phyloP scores from a whole-genome alignment of 1,284 basidiomycete genomes.

The Sparassis latifolia region DNA sequence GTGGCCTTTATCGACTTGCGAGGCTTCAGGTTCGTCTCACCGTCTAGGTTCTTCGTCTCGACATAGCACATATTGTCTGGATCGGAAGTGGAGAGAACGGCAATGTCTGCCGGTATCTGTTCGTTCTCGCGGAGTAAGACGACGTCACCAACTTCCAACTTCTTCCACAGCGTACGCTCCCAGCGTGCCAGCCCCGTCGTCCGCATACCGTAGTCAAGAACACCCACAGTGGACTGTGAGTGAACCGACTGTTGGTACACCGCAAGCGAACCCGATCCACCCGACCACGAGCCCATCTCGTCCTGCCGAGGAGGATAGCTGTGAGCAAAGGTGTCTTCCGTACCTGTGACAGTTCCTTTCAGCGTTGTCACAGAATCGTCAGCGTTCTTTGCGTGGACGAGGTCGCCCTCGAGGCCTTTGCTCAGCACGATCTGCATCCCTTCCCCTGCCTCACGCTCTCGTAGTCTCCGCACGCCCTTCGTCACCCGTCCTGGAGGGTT shows the following conservation, averaged over 20 bases:
- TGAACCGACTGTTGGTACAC: constrained; percentile 51
- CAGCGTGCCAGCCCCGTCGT: constrained; percentile 73
- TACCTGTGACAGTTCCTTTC: constrained; percentile 33
- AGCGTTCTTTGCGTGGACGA: constrained; percentile 22
- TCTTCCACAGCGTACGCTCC: constrained; percentile 98
- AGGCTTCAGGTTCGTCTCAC: constrained; percentile 94
- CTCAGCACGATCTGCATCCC: constrained; percentile 59
- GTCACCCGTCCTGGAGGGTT: constrained; percentile 71
- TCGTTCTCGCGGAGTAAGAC: constrained; percentile 90
- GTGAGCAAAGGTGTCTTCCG: constrained; percentile 9
- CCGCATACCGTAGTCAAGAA: constrained; percentile 72
- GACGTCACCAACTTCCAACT: constrained; percentile 95
- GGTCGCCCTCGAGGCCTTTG: constrained; percentile 36
- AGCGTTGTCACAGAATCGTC: constrained; percentile 12
- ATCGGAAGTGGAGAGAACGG: constrained; percentile 86
- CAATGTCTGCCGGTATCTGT: constrained; percentile 92
- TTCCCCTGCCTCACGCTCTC: constrained; percentile 74
- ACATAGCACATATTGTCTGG: constrained; percentile 82
- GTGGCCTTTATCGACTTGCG: constrained; percentile 78
- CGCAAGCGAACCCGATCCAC: constrained; percentile 21
- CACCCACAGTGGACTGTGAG: constrained; percentile 54
- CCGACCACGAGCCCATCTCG: constrained; percentile 31
- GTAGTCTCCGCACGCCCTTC: constrained; percentile 80
- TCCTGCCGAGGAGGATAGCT: constrained; percentile 36
- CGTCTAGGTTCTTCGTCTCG: constrained; percentile 95